These are phyloP conservation scores for Stagonosporopsis chrysanthemi DNA, from an alignment of 2,329 filamentous ascomycete species.

Conservation along the genomic window DNA sequence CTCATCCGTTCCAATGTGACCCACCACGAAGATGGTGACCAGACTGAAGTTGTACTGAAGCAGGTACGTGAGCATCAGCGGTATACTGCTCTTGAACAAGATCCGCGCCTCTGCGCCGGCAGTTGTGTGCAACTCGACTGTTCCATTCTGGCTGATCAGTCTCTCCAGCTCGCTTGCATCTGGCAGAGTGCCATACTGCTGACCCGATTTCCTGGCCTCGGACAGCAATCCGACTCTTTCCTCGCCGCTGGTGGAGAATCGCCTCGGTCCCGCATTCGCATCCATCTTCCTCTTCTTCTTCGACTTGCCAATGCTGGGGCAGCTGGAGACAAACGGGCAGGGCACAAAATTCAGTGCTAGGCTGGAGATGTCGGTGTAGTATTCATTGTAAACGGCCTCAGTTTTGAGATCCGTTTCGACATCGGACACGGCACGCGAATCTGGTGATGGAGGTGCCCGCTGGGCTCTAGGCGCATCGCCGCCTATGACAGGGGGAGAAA, in stretches of 20 bases:
- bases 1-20: conserved; percentile 61
- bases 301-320: conserved; percentile 24
- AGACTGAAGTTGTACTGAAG: conserved; percentile 62
- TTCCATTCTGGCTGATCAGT: conserved; percentile 32
- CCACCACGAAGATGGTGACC: conserved; percentile 61
- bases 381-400: conserved; percentile 15
- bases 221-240: conserved; percentile 37
- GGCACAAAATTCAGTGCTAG: conserved; percentile 34
- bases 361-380: conserved; percentile 32
- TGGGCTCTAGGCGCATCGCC: conserved; percentile 6
- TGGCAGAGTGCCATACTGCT: conserved; percentile 39
- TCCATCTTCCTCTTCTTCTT: conserved; percentile 40
- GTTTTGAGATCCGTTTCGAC: conserved; percentile 14
- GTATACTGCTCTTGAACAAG: conserved; percentile 55
- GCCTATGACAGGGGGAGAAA: conserved; percentile 3
- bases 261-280: conserved; percentile 36
- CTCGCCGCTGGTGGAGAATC: conserved; percentile 41
- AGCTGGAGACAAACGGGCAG: conserved; percentile 25
- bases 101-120: conserved; percentile 41
- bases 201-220: conserved; percentile 25
- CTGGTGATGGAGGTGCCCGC: conserved; percentile 13
- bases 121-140: conserved; percentile 34
- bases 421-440: conserved; percentile 13
- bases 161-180: conserved; percentile 40
- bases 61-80: conserved; percentile 62